Base-by-base conservation (phyloP, 495 filamentous ascomycete genomes). In the Clohesyomyces aquaticus region DNA sequence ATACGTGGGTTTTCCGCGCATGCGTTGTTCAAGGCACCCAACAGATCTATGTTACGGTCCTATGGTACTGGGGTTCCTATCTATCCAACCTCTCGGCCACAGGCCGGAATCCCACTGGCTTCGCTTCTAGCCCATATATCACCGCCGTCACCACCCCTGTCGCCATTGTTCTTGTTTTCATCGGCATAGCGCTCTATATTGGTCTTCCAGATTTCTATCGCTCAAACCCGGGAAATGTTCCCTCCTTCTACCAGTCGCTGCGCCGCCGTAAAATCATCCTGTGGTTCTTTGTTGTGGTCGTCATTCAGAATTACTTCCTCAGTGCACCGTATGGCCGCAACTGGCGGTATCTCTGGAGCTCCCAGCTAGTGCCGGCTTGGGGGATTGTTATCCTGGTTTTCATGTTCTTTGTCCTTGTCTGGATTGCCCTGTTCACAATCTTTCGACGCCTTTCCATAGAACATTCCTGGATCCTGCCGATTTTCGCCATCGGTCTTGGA, bases 231-330 rank as follows among this genome's bases (percentile, higher is more conserved):
- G 88, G 87, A 53, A 81, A 82, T 35, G 83, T 91, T 0, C 88
- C 88, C 0, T 81, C 76, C 47, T 84, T 81, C 71, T 87, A 79
- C 76, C 79, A 66, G 16, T 80, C 83, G 28, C 72, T 88, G 8
- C 73, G 79, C 62, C 81, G 83, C 22, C 79, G 86, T 10, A 83
- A 84, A 57, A 82, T 86, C 55, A 80, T 87, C 19, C 74, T 85
- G 45, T 84, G 82, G 82, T 83, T 84, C 76, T 81, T 87, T 71
- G 74, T 86, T 72, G 75, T 80, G 54, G 81, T 88, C 63, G 70
- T 88, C 66, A 71, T 89, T 25, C 86, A 88, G 74, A 89, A 89
- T 70, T 88, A 82, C 78, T 88, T 78, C 76, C 81, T 88, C 28
- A 79, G 81, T n/a, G 75, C 82, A 0, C 82, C 80, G 32, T 85